Evolutionary conservation across 148 eudicot genomes (phyloP).

Genomic region (Nyssa sinensis): DNA sequence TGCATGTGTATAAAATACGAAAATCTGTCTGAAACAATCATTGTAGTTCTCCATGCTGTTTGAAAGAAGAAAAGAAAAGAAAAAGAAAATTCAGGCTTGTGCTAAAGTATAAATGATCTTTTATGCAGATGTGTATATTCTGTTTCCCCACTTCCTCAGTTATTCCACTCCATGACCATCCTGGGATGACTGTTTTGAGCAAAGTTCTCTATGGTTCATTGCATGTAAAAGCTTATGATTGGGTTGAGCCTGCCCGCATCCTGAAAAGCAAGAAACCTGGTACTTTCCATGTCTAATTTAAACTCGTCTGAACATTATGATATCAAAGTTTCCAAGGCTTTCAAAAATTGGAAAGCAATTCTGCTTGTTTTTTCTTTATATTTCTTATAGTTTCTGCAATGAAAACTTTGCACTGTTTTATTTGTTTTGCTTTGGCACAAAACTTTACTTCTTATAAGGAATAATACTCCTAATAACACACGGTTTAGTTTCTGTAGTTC

Average conservation of each 20-base stretch:
- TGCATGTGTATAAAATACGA: no score
- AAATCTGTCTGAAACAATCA: no score
- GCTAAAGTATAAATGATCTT: not conserved
- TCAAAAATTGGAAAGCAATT: not conserved
- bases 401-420: not conserved
- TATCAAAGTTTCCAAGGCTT: not conserved
- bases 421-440: no score
- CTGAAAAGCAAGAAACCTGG: constrained; percentile 39
- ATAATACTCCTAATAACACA: not conserved
- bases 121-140: constrained; percentile 92
- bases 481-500: not conserved
- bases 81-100: not conserved
- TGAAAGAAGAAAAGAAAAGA: no score
- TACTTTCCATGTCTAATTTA: constrained; percentile 51
- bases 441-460: not conserved
- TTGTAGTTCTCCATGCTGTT: not conserved
- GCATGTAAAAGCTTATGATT: constrained; percentile 94
- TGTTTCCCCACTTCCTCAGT: constrained; percentile 89
- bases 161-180: constrained; percentile 97
- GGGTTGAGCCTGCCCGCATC: constrained; percentile 81
- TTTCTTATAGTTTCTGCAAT: not conserved
- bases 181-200: constrained; percentile 95
- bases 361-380: not conserved
- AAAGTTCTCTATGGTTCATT: constrained; percentile 93
- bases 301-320: not conserved